Conservation (phyloP, 2,329 filamentous ascomycete genomes). For the Cladophialophora psammophila region DNA sequence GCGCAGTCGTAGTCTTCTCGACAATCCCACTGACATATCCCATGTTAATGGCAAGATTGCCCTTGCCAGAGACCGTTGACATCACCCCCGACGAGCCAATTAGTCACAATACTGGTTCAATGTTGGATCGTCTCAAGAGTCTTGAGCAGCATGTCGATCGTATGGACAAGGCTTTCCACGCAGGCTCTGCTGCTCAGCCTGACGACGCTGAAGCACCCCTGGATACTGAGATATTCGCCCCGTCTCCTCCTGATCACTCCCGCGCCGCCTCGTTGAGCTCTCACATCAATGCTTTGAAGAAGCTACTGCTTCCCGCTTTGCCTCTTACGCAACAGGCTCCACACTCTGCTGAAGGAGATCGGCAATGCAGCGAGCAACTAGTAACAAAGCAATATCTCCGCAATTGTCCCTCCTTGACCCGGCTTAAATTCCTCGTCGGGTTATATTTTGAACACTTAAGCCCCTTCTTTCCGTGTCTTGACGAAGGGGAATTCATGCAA, state of each 20-base stretch:
- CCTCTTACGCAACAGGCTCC: background rate
- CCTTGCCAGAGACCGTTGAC: background rate
- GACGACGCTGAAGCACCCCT: background rate
- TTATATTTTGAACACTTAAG: conserved; percentile 17
- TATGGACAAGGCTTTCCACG: conserved; percentile 8
- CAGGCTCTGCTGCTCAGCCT: background rate
- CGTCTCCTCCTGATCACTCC: background rate
- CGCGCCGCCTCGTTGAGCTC: conserved; percentile 13
- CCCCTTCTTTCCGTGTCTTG: conserved; percentile 12
- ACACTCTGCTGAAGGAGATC: background rate
- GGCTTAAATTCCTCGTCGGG: conserved; percentile 9
- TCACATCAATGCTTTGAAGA: conserved; percentile 23
- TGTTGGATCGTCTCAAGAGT: conserved; percentile 13
- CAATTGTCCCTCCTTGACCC: conserved; percentile 3
- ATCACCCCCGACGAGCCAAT: background rate
- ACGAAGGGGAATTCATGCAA: conserved; percentile 10
- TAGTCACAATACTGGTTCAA: background rate
- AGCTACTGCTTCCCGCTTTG: conserved; percentile 4
- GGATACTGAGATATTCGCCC: conserved; percentile 14
- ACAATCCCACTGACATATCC: background rate
- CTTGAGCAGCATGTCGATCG: conserved; percentile 15
- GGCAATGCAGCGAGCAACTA: background rate
- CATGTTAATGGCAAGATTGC: conserved; percentile 1
- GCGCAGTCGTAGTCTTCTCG: too few relatives aligned
- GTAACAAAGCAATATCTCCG: conserved; percentile 13